These are phyloP conservation scores for Mycena alexandri DNA, from an alignment of 768 basidiomycete species.

Conservation along the genomic window DNA sequence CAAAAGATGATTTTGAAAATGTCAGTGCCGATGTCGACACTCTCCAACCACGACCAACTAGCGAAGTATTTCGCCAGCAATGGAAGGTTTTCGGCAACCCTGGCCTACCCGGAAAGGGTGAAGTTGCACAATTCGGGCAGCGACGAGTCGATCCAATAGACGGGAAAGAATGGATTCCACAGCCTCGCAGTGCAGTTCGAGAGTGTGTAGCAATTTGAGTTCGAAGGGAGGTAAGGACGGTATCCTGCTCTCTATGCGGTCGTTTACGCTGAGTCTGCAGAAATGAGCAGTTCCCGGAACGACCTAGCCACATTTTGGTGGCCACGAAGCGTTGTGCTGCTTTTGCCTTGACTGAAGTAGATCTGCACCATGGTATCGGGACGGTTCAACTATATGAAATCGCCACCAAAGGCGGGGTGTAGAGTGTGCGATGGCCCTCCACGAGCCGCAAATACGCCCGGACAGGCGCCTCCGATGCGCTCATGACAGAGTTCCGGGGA, in stretches of 20 bases:
- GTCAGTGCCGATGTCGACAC: neutral
- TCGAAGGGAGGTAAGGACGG: neutral
- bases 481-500: neutral
- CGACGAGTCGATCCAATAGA: neutral
- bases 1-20: neutral
- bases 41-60: neutral
- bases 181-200: neutral
- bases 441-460: neutral
- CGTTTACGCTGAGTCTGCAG: neutral
- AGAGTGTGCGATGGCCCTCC: neutral
- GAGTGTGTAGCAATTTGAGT: neutral
- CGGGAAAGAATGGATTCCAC: neutral
- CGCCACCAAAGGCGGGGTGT: neutral
- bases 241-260: too few relatives aligned
- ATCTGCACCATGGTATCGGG: neutral
- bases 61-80: neutral
- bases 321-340: neutral
- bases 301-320: neutral
- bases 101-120: neutral
- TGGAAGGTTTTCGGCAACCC: neutral
- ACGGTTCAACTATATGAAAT: neutral
- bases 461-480: conserved; percentile 1
- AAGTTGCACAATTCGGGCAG: neutral
- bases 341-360: neutral
- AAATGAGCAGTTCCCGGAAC: conserved; percentile 4